Percentiles rank a stretch among this genome's conserved stretches.
phyloP scores from a whole-genome alignment of 805 yeast species.

The Candida pseudoglaebosa region DNA sequence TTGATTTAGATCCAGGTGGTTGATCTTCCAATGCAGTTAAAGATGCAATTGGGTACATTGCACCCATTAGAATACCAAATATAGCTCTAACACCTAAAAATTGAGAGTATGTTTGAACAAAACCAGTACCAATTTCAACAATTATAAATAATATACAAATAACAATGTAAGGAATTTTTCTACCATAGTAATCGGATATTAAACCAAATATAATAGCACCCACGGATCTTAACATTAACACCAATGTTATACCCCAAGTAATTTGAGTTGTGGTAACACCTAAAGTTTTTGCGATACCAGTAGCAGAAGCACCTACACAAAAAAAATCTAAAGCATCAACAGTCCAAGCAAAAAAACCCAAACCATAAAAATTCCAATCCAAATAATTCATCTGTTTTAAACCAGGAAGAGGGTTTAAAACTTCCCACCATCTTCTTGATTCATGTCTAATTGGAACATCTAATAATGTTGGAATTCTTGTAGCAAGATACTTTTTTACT shows the following conservation, averaged over 20 bases:
- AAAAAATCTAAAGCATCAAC: conserved; percentile 68
- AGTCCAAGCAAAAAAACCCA: conserved; percentile 59
- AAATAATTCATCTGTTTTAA: conserved; percentile 14
- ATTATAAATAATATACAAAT: conserved; percentile 45
- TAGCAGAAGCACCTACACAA: conserved; percentile 49
- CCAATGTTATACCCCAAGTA: conserved; percentile 66
- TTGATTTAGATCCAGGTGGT: conserved; percentile 51
- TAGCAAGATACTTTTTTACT: conserved; percentile 10
- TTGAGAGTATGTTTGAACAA: conserved; percentile 51
- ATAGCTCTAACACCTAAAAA: conserved; percentile 61
- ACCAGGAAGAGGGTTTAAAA: conserved; percentile 41
- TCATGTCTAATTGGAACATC: conserved; percentile 24
- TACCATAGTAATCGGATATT: conserved; percentile 56
- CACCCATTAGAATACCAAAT: conserved; percentile 58
- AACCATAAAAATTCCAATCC: conserved; percentile 48
- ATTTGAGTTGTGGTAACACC: conserved; percentile 45
- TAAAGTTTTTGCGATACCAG: conserved; percentile 44
- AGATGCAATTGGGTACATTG: conserved; percentile 51
- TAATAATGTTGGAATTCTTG: conserved; percentile 16
- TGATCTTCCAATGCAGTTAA: conserved; percentile 53
- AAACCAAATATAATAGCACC: conserved; percentile 61
- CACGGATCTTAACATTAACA: conserved; percentile 62
- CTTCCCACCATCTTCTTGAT: conserved; percentile 23
- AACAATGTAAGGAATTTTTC: conserved; percentile 53
- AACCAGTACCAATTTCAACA: conserved; percentile 62